Percentiles rank a stretch among this genome's conserved stretches.
These are phyloP conservation scores for Apiotrichum mycotoxinovorans DNA, from an alignment of 1,284 basidiomycete genomes.

Conservation along the genomic window DNA sequence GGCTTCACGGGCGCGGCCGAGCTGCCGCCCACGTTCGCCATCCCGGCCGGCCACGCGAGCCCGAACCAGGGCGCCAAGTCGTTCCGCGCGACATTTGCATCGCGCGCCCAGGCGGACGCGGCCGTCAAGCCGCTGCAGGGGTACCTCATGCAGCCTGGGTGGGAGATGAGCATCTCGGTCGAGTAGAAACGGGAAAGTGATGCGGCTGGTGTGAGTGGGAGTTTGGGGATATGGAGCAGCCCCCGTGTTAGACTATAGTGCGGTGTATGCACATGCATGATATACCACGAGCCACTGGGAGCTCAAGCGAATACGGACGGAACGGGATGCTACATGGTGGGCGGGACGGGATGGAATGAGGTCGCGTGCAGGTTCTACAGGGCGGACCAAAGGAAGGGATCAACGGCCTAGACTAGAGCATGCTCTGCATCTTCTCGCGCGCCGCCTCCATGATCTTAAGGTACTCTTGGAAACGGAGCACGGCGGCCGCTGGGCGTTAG, in stretches of 20 bases:
- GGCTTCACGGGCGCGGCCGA: conserved; percentile 29
- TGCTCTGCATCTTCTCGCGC: conserved; percentile 6
- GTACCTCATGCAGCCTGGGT: conserved; percentile 45
- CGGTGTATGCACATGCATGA: background rate
- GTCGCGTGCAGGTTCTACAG: too few relatives aligned
- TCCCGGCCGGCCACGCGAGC: conserved; percentile 31
- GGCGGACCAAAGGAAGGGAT: too few relatives aligned
- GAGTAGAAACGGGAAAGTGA: conserved; percentile 5
- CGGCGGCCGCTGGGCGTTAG: background rate
- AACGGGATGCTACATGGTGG: background rate
- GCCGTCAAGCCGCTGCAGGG: conserved; percentile 32
- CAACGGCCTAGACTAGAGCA: too few relatives aligned
- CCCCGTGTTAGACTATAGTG: background rate
- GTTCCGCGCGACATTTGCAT: conserved; percentile 33
- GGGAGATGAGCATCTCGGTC: conserved; percentile 42
- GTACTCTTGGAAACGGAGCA: background rate
- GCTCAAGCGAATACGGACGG: background rate
- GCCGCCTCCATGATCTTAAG: conserved; percentile 9
- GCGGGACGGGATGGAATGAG: background rate
- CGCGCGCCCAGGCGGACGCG: conserved; percentile 25
- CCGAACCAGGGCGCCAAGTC: conserved; percentile 37
- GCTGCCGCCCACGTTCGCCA: conserved; percentile 21
- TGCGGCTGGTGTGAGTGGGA: too few relatives aligned
- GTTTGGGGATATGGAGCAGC: too few relatives aligned
- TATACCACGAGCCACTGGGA: too few relatives aligned